A percentile compares a stretch with the other conserved stretches of the same genome.
Evolutionary conservation across 2,329 filamentous ascomycete species (phyloP).

Genomic region (Huntiella bhutanensis): DNA sequence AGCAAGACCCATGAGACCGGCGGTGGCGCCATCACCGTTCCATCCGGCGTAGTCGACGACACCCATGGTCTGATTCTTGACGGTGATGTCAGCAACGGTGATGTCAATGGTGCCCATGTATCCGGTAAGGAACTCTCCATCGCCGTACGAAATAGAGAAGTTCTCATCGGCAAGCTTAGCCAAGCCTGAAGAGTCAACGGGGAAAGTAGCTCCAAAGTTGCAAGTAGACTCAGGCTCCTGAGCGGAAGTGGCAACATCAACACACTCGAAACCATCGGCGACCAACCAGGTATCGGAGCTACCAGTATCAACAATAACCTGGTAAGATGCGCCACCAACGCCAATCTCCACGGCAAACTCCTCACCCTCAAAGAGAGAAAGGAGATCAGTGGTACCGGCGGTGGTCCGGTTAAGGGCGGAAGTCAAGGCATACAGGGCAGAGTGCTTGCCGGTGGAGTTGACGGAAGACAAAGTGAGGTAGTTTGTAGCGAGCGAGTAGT

Average conservation of each 20-base stretch:
- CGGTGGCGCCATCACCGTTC: slow-evolving; percentile 2
- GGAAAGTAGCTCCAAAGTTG: slow-evolving; percentile 6
- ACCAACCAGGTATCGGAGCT: slow-evolving; percentile 12
- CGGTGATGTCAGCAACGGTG: slow-evolving; percentile 4
- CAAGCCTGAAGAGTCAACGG: background rate
- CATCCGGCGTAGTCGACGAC: slow-evolving; percentile 4
- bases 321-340: slow-evolving; percentile 3
- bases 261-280: slow-evolving; percentile 1
- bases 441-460: slow-evolving; percentile 3
- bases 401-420: background rate
- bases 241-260: background rate
- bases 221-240: slow-evolving; percentile 1
- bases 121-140: slow-evolving; percentile 7
- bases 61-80: slow-evolving; percentile 8
- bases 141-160: slow-evolving; percentile 6
- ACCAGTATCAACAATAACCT: slow-evolving; percentile 8
- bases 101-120: slow-evolving; percentile 3
- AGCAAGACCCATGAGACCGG: slow-evolving; percentile 7
- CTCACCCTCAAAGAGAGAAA: slow-evolving; percentile 8
- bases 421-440: slow-evolving; percentile 1
- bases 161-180: slow-evolving; percentile 4
- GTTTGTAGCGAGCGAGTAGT: background rate
- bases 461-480: background rate
- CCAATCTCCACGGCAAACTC: slow-evolving; percentile 5
- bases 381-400: background rate